Conservation (phyloP, 2,329 filamentous ascomycete species). For the Emydomyces testavorans region DNA sequence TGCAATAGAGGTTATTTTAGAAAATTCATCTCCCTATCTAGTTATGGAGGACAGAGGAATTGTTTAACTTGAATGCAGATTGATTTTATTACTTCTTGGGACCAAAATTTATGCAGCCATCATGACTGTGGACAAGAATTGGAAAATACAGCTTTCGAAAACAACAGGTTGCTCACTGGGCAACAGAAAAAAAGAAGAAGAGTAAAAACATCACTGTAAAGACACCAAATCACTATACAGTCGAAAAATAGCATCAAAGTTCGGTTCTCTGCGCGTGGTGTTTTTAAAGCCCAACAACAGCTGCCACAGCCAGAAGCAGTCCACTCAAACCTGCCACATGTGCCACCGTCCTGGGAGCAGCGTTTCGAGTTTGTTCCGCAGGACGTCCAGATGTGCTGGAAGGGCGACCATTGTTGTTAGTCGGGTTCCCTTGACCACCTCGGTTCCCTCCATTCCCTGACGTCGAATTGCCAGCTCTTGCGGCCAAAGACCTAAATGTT, state of each 20-base stretch:
- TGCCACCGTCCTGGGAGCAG: constrained; percentile 6
- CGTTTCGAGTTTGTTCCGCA: constrained; percentile 6
- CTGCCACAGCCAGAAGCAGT: constrained; percentile 9
- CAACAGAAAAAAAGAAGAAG: not conserved
- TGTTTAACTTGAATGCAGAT: too few species aligned
- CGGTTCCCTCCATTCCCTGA: too few species aligned
- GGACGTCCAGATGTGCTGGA: constrained; percentile 5
- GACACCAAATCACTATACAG: not conserved
- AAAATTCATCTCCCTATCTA: too few species aligned
- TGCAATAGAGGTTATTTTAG: too few species aligned
- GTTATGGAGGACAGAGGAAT: too few species aligned
- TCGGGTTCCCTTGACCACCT: too few species aligned
- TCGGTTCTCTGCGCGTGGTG: not conserved
- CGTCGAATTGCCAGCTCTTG: not conserved
- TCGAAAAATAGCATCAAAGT: not conserved
- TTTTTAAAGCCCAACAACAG: constrained; percentile 8
- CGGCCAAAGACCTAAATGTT: constrained; percentile 9
- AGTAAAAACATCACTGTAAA: not conserved
- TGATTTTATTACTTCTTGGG: not conserved
- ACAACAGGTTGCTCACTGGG: not conserved
- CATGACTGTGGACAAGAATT: not conserved
- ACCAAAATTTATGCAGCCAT: not conserved
- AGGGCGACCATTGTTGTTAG: constrained; percentile 6
- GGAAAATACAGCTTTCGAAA: not conserved
- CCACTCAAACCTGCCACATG: constrained; percentile 8